A percentile compares a stretch with the other conserved stretches of the same genome.
phyloP scores from a whole-genome alignment of 1,139 yeast genomes.

The Geotrichum fermentans region DNA sequence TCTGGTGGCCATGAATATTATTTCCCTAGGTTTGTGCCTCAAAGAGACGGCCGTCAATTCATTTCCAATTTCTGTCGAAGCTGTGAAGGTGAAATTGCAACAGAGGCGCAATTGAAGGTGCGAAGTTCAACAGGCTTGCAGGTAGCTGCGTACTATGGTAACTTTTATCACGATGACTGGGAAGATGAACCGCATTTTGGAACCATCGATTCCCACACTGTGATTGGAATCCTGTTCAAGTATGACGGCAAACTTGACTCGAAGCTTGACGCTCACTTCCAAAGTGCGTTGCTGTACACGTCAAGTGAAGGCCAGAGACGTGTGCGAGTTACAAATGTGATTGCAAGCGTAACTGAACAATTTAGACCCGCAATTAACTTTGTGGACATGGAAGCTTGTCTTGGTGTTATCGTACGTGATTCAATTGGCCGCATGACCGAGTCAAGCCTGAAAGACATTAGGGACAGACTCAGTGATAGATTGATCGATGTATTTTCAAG shows the following conservation, averaged over 20 bases:
- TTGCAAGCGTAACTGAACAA: slow-evolving; percentile 75
- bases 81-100: slow-evolving; percentile 46
- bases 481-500: slow-evolving; percentile 73
- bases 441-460: slow-evolving; percentile 53
- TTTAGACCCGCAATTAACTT: slow-evolving; percentile 70
- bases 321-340: slow-evolving; percentile 76
- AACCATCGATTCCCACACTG: slow-evolving; percentile 57
- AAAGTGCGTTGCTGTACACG: slow-evolving; percentile 83
- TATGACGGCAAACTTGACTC: slow-evolving; percentile 75
- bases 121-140: slow-evolving; percentile 88
- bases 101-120: slow-evolving; percentile 76
- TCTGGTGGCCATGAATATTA: slow-evolving; percentile 70
- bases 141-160: slow-evolving; percentile 73
- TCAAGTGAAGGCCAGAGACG: slow-evolving; percentile 69
- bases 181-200: slow-evolving; percentile 66
- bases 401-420: slow-evolving; percentile 67
- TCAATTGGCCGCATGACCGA: slow-evolving; percentile 55
- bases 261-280: slow-evolving; percentile 80
- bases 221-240: slow-evolving; percentile 64
- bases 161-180: slow-evolving; percentile 36
- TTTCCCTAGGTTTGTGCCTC: slow-evolving; percentile 64
- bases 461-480: slow-evolving; percentile 60
- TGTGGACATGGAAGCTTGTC: slow-evolving; percentile 75
- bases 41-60: slow-evolving; percentile 65
- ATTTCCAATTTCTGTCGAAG: slow-evolving; percentile 50